Base-by-base conservation (phyloP, 192 early-diverging fungal species). In the Podochytrium sp. region DNA sequence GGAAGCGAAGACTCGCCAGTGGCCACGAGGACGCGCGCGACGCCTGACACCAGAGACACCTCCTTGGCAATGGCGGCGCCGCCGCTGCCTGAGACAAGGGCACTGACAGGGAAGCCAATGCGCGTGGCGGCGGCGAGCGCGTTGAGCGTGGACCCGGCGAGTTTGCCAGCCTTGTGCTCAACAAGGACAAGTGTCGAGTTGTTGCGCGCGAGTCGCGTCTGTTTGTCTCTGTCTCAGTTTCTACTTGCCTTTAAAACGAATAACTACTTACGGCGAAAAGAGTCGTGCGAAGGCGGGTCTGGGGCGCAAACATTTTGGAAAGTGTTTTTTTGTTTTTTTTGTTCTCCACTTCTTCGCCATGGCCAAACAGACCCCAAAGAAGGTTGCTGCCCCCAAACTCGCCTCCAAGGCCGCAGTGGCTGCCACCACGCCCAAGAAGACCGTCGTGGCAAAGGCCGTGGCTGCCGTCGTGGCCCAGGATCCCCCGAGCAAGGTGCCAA, bases 61-160 rank as follows among this genome's bases (percentile, higher is more conserved):
- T 92, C 90, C 63, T 41, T 39, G 32, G 69, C 69, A 50, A 40
- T 2, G 18, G 56, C 43, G 87, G 90, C 35, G 87, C 84, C 49
- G 58, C 37, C 42, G 41, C 57, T 20, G 39, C 93, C 93, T 10
- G 95, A 92, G 23, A 99, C 93, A 7, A 99, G 84, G 20, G 92
- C 93, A n/a, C 93, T 93, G 61, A 99, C 86, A 16, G 83, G 80
- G n/a, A 90, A 90, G 27, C 93, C 90, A 2, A 99, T 74, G 71
- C 89, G 89, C 66, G 75, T 79, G 43, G 95, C 97, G 16, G 97
- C 97, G 6, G 91, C 90, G 65, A 97, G 83, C 30, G 97, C 93
- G 75, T 94, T 94, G 52, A 96, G 85, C 34, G 94, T 91, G 39
- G 91, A 84, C 37, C 90, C 80, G 52, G 86, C 84, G 40, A 95